phyloP scores from a whole-genome alignment of 2,329 filamentous ascomycete genomes.

The Phaeoacremonium minimum region DNA sequence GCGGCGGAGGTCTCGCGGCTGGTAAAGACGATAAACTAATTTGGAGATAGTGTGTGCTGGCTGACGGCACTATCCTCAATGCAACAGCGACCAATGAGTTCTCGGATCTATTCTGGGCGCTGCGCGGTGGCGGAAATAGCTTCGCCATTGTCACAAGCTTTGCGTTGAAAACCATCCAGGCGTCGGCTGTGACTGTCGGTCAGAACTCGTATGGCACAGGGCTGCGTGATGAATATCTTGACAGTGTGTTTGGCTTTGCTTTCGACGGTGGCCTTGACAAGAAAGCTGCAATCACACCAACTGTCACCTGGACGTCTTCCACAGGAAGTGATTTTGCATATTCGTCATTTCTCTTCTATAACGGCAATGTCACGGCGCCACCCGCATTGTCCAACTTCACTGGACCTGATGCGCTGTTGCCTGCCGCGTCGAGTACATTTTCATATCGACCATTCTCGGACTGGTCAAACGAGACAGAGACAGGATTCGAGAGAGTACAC shows the following conservation, averaged over 20 bases:
- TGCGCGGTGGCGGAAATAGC: slow-evolving; percentile 19
- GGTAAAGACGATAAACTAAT: too few species aligned
- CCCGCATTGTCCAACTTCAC: slow-evolving; percentile 3
- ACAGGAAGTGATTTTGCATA: slow-evolving; percentile 1
- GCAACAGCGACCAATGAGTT: slow-evolving; percentile 16
- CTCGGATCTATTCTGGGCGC: slow-evolving; percentile 21
- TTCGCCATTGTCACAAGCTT: slow-evolving; percentile 25
- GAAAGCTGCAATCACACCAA: slow-evolving; percentile 3
- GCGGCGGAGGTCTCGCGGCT: too few species aligned
- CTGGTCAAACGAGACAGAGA: background rate
- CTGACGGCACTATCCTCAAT: slow-evolving; percentile 17
- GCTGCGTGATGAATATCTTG: slow-evolving; percentile 4
- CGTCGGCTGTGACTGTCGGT: background rate
- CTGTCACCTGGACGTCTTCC: background rate
- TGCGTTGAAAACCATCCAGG: slow-evolving; percentile 15
- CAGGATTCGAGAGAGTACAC: background rate
- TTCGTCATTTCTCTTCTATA: slow-evolving; percentile 3
- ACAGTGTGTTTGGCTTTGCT: slow-evolving; percentile 5
- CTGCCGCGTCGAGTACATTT: slow-evolving; percentile 2
- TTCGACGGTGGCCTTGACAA: slow-evolving; percentile 5
- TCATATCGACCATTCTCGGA: background rate
- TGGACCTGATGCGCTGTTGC: background rate
- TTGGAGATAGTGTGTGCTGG: slow-evolving; percentile 17
- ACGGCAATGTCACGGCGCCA: slow-evolving; percentile 3
- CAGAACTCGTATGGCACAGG: slow-evolving; percentile 2